Conservation (phyloP, 371 early-diverging fungal genomes). For the Rozella allomycis region DNA sequence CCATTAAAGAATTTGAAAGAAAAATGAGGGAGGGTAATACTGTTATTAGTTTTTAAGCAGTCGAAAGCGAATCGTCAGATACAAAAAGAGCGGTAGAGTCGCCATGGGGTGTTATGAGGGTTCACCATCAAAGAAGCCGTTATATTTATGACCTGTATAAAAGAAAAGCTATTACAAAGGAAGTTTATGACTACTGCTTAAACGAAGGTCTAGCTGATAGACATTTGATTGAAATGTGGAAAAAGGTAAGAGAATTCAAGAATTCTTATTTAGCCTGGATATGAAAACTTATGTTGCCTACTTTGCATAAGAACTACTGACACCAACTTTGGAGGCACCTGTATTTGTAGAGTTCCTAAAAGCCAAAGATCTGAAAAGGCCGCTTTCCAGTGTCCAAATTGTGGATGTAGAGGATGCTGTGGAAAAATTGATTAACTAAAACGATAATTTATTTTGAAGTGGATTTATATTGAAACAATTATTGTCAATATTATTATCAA, state of each 20-base stretch:
- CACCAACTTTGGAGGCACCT: slow-evolving; percentile 90
- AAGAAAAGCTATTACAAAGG: slow-evolving; percentile 72
- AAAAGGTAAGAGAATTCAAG: slow-evolving; percentile 39
- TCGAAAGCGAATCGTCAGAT: slow-evolving; percentile 83
- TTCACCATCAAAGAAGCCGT: slow-evolving; percentile 91
- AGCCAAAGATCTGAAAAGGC: slow-evolving; percentile 66
- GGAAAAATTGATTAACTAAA: no score
- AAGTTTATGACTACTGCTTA: slow-evolving; percentile 73
- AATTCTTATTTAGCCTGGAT: slow-evolving; percentile 44
- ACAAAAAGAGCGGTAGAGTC: slow-evolving; percentile 84
- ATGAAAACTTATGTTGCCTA: slow-evolving; percentile 92
- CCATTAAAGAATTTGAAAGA: slow-evolving; percentile 61
- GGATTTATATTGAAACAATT: no score
- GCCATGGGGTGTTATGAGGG: slow-evolving; percentile 81
- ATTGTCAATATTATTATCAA: no score
- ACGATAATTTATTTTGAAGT: no score
- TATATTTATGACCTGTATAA: slow-evolving; percentile 77
- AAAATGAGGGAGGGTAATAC: slow-evolving; percentile 84
- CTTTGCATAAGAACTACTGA: slow-evolving; percentile 90
- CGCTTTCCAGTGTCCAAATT: slow-evolving; percentile 77
- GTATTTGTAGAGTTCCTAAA: slow-evolving; percentile 93
- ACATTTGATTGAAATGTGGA: slow-evolving; percentile 93
- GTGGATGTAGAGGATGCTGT: slow-evolving; percentile 65
- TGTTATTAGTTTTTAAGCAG: slow-evolving; percentile 17
- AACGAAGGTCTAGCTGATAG: slow-evolving; percentile 79